phyloP scores from a whole-genome alignment of 2,329 filamentous ascomycete species.

The Sordariomycetes sp. region DNA sequence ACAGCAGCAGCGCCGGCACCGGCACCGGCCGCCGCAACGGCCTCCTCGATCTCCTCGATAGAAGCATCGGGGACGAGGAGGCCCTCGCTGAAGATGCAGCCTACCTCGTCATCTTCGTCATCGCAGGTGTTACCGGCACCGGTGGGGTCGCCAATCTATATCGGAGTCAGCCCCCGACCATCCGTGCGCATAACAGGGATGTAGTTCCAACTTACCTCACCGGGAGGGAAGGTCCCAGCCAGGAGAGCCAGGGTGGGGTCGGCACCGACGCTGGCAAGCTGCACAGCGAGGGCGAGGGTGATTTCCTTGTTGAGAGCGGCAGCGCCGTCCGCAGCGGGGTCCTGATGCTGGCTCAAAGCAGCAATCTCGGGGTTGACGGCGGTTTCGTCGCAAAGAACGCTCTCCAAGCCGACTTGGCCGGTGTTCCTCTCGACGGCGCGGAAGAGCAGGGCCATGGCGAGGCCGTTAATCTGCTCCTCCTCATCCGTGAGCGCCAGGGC shows the following conservation, averaged over 20 bases:
- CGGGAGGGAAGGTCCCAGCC: slow-evolving; percentile 31
- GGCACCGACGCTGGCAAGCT: slow-evolving; percentile 31
- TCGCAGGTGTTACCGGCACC: slow-evolving; percentile 43
- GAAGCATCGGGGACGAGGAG: slow-evolving; percentile 43
- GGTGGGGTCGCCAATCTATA: slow-evolving; percentile 20
- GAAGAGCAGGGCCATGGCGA: slow-evolving; percentile 37
- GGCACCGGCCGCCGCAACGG: slow-evolving; percentile 19
- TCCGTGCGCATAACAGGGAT: background rate
- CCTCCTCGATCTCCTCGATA: slow-evolving; percentile 39
- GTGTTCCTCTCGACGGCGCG: slow-evolving; percentile 36
- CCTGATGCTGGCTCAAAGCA: slow-evolving; percentile 32
- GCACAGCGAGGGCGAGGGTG: slow-evolving; percentile 25
- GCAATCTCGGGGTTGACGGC: slow-evolving; percentile 34
- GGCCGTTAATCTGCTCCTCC: slow-evolving; percentile 23
- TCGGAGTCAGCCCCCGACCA: background rate
- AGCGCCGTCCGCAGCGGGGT: slow-evolving; percentile 28
- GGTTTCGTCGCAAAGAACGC: slow-evolving; percentile 25
- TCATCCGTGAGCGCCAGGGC: slow-evolving; percentile 32
- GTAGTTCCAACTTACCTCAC: slow-evolving; percentile 12
- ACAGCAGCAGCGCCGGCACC: slow-evolving; percentile 5
- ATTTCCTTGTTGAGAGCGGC: slow-evolving; percentile 30
- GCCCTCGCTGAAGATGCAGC: slow-evolving; percentile 45
- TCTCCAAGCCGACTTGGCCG: slow-evolving; percentile 25
- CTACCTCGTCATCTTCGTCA: slow-evolving; percentile 31
- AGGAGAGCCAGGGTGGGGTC: slow-evolving; percentile 28